Conservation (phyloP, 306 rosid species). For the Prunus mongolica region DNA sequence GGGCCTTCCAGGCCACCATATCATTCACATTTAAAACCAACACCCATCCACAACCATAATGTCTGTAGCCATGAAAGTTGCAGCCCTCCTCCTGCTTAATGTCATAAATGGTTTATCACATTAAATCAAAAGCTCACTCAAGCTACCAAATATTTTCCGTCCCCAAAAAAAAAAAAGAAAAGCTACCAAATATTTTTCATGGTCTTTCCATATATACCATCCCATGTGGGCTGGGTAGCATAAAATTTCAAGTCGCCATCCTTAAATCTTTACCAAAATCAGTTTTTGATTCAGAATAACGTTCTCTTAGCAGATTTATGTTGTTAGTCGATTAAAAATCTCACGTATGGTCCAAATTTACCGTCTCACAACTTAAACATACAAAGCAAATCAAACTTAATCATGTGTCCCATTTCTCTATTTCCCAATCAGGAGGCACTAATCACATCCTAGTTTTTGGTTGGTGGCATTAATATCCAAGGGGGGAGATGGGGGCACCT, state of each 20-base stretch:
- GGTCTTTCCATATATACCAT: no score
- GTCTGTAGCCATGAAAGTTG: not conserved
- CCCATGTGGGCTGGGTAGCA: no score
- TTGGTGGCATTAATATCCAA: not conserved
- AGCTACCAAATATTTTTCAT: no score
- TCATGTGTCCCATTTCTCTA: not conserved
- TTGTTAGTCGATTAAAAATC: no score
- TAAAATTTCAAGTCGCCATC: no score
- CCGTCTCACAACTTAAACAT: no score
- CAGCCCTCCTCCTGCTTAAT: not conserved
- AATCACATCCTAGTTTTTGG: not conserved
- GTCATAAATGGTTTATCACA: not conserved
- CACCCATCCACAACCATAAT: not conserved
- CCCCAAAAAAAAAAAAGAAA: no score
- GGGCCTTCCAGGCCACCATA: slow-evolving; percentile 2
- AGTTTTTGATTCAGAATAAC: no score
- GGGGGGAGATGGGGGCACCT: not conserved
- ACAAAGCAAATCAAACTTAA: not conserved
- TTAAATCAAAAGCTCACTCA: not conserved
- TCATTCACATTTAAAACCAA: slow-evolving; percentile 1
- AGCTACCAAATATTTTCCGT: no score
- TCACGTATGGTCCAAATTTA: no score
- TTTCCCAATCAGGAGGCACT: not conserved
- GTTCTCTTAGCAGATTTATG: no score
- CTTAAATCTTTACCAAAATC: no score